phyloP scores from a whole-genome alignment of 306 rosid genomes.

The Casuarina equisetifolia region DNA sequence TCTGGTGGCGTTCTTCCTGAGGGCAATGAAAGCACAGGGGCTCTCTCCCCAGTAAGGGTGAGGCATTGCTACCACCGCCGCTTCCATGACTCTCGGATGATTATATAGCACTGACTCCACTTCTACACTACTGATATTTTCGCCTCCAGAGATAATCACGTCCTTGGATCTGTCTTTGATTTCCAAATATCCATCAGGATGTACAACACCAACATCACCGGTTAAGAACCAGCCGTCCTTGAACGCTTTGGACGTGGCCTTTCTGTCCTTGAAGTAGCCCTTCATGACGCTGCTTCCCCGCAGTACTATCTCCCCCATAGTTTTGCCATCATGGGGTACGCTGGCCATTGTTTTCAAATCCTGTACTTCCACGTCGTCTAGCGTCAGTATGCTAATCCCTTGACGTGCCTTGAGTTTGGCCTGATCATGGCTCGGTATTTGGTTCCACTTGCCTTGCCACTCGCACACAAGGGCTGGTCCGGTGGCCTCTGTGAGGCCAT shows the following conservation, averaged over 20 bases:
- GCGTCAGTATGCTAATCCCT: slow-evolving; percentile 65
- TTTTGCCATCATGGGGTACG: slow-evolving; percentile 63
- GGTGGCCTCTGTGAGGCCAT: slow-evolving; percentile 85
- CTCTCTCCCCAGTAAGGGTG: slow-evolving; percentile 88
- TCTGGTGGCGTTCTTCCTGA: slow-evolving; percentile 20
- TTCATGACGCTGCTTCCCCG: slow-evolving; percentile 85
- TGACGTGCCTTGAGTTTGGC: slow-evolving; percentile 73
- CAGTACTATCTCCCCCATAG: slow-evolving; percentile 78
- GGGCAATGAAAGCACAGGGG: slow-evolving; percentile 75
- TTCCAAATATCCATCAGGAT: slow-evolving; percentile 83
- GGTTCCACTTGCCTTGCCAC: slow-evolving; percentile 77
- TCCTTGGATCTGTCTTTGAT: slow-evolving; percentile 88
- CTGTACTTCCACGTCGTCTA: slow-evolving; percentile 76
- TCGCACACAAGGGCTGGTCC: slow-evolving; percentile 93
- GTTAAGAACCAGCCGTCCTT: slow-evolving; percentile 77
- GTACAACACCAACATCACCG: slow-evolving; percentile 80
- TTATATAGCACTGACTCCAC: slow-evolving; percentile 58
- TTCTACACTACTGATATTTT: slow-evolving; percentile 85
- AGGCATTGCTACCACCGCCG: slow-evolving; percentile 94
- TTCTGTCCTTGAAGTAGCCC: slow-evolving; percentile 66
- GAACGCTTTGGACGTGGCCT: slow-evolving; percentile 52
- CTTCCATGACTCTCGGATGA: slow-evolving; percentile 72
- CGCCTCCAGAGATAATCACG: slow-evolving; percentile 92
- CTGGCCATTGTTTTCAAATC: slow-evolving; percentile 61
- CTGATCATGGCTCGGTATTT: slow-evolving; percentile 37